Evolutionary conservation across 2,329 filamentous ascomycete genomes (phyloP).

Genomic region (Diaporthe velutina): DNA sequence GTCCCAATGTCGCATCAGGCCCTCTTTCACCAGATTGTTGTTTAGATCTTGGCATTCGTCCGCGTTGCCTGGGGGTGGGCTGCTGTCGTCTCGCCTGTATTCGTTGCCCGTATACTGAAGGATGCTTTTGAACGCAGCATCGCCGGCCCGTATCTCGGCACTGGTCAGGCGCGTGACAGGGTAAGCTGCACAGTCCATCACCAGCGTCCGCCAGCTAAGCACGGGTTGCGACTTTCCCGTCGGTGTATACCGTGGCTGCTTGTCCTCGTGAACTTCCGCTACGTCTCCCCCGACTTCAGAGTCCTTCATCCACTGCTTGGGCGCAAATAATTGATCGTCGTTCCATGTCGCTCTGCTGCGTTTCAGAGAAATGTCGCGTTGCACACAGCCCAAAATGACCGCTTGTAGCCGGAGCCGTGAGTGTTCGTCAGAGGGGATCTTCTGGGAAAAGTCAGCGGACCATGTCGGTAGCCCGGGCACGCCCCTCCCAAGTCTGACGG

Average conservation of each 20-base stretch:
- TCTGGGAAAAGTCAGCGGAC: too few relatives aligned
- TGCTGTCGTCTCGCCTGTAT: background rate
- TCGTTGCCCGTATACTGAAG: background rate
- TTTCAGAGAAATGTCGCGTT: background rate
- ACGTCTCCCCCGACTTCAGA: background rate
- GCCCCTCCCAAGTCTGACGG: too few relatives aligned
- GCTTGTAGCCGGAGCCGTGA: background rate
- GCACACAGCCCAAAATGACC: background rate
- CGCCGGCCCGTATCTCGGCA: background rate
- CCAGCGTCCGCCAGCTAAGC: background rate
- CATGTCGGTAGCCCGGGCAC: too few relatives aligned
- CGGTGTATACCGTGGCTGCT: background rate
- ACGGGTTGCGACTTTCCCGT: too few relatives aligned
- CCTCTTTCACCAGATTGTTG: background rate
- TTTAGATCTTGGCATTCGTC: background rate
- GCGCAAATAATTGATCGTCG: background rate
- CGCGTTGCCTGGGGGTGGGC: background rate
- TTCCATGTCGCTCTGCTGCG: background rate
- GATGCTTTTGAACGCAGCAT: background rate
- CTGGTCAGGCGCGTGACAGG: background rate
- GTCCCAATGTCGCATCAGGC: background rate
- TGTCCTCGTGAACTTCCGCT: background rate
- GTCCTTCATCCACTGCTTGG: background rate
- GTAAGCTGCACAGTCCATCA: background rate
- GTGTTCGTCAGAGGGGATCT: too few relatives aligned